Base-by-base conservation (phyloP, 1,284 basidiomycete species). In the Irpex sp. region DNA sequence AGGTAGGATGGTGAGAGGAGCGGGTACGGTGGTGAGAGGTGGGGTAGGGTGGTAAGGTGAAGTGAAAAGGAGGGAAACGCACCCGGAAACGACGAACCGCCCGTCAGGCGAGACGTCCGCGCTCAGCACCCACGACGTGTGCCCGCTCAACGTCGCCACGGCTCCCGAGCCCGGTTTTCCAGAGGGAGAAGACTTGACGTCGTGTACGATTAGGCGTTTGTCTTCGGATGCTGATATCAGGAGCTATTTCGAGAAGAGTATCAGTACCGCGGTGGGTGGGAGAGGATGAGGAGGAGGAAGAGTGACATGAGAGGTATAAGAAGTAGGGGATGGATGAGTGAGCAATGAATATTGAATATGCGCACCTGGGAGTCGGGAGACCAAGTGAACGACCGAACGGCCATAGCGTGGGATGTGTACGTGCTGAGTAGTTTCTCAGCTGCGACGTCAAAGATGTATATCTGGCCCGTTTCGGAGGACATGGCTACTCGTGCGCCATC, bases 181-280 rank as follows among this genome's bases (percentile, higher is more conserved):
- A 17, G 86, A 81, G 1, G 86, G 71, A 0, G 84, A 80, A 56
- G 75, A 76, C 43, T 91, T 87, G 15, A 94, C 90, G 71, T 96
- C 94, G 73, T 95, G 93, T 50, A 95, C 76, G 58, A 93, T 87
- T 61, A 96, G 86, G 13, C 92, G 86, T 71, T 93, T 91, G 74
- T 96, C 94, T 74, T 96, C 94, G 1, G 93, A 93, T 4, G 89
- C 94, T 36, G 91, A 92, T 56, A 94, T 79, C 4, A 96, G 80
- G 61, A 93, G 83, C 93, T 94, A 65, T 15, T 17, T 7, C 11
- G 39, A 15, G 5, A 5, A 4, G 5, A 5, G 39, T 43, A 11
- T 26, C 26, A 33, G 31, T 33, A 33, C 6, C 5, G 4, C 26
- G 0, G 43, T 11, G 26, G 26, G 4, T 26, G 26, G 26, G 4